Conservation (phyloP, 2,329 filamentous ascomycete species). For the Dendryphion nanum region DNA sequence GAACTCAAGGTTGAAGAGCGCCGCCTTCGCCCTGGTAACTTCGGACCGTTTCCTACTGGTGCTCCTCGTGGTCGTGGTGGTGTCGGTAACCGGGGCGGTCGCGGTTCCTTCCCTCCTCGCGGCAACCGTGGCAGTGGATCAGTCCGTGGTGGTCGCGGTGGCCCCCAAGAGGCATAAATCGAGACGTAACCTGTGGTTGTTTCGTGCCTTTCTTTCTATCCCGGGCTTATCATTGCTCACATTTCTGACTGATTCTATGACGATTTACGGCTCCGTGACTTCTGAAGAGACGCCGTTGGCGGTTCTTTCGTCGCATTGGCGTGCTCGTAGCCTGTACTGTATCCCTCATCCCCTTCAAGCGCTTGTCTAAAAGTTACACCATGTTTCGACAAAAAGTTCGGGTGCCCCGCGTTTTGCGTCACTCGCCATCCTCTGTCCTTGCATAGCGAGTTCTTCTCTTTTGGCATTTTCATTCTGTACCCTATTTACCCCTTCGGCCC, state of each 20-base stretch:
- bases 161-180: too few species aligned
- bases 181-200: too few species aligned
- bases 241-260: slow-evolving; percentile 14
- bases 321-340: too few species aligned
- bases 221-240: neutral
- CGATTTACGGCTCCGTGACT: slow-evolving; percentile 40
- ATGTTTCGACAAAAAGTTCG: slow-evolving; percentile 31
- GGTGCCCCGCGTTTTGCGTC: slow-evolving; percentile 27
- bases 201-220: slow-evolving; percentile 7
- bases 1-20: slow-evolving; percentile 86
- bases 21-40: slow-evolving; percentile 55
- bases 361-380: slow-evolving; percentile 40
- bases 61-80: slow-evolving; percentile 61
- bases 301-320: too few species aligned
- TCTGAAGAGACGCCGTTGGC: too few species aligned
- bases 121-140: slow-evolving; percentile 62
- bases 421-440: slow-evolving; percentile 28
- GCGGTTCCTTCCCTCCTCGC: slow-evolving; percentile 68
- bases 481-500: slow-evolving; percentile 23
- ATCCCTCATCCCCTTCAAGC: slow-evolving; percentile 27
- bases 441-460: slow-evolving; percentile 39
- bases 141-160: slow-evolving; percentile 54
- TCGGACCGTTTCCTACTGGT: slow-evolving; percentile 36
- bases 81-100: slow-evolving; percentile 55
- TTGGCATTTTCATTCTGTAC: slow-evolving; percentile 32